phyloP scores from a whole-genome alignment of 768 basidiomycete genomes.

The Termitomyces bulborhizus region DNA sequence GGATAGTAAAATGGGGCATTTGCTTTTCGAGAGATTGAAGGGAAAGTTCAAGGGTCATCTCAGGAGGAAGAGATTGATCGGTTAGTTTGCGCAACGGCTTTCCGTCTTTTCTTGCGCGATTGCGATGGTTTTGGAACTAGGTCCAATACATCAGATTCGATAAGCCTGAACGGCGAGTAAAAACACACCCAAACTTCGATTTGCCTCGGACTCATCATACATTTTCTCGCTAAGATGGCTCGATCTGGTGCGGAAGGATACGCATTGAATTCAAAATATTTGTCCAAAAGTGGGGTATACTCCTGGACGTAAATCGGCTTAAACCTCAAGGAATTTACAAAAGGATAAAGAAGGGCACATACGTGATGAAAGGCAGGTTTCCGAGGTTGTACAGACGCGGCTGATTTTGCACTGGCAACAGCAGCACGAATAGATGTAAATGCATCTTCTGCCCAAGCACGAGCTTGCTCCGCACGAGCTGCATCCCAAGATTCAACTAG shows the following conservation, averaged over 20 bases:
- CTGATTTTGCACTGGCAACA: no score
- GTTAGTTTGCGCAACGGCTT: slow-evolving; percentile 14
- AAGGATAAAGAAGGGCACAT: no score
- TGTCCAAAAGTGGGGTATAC: slow-evolving; percentile 37
- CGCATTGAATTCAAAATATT: slow-evolving; percentile 41
- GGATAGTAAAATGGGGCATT: slow-evolving; percentile 22
- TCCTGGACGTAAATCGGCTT: slow-evolving; percentile 11
- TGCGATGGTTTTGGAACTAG: slow-evolving; percentile 46
- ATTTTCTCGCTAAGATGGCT: slow-evolving; percentile 31
- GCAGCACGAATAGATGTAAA: no score
- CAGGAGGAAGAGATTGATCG: slow-evolving; percentile 12
- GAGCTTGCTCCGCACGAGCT: no score
- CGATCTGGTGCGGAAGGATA: slow-evolving; percentile 40
- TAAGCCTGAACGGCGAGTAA: no score
- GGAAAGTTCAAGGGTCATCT: no score
- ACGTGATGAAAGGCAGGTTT: no score
- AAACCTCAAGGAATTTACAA: no score
- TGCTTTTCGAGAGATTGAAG: slow-evolving; percentile 19
- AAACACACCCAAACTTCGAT: slow-evolving; percentile 49
- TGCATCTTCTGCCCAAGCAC: no score
- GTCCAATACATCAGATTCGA: no score
- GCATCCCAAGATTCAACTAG: no score
- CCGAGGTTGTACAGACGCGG: no score
- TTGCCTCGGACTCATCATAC: slow-evolving; percentile 36
- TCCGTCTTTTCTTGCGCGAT: slow-evolving; percentile 29